phyloP scores from a whole-genome alignment of 192 early-diverging fungal genomes.

The Chytriomyces sp. region DNA sequence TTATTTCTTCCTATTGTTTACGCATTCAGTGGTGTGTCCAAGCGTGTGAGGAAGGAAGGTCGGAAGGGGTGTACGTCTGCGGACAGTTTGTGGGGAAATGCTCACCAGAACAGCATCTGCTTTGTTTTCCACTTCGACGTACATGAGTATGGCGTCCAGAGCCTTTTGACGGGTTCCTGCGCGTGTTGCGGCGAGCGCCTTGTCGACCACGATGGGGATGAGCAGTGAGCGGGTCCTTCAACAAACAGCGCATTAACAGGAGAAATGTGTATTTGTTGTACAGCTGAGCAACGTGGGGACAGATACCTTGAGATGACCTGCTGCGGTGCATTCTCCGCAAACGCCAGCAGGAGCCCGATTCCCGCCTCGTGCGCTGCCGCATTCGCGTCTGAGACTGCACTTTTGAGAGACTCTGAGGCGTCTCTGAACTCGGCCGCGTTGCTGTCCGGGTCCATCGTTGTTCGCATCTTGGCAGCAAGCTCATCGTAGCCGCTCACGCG shows the following conservation, averaged over 20 bases:
- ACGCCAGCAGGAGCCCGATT: conserved; percentile 72
- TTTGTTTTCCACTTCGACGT: conserved; percentile 80
- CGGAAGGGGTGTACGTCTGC: neutral
- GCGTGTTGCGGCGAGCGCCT: conserved; percentile 81
- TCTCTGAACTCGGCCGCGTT: conserved; percentile 67
- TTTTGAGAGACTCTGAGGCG: conserved; percentile 74
- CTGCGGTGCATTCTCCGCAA: conserved; percentile 75
- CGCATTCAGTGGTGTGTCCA: too few relatives aligned
- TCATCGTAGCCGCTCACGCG: conserved; percentile 83
- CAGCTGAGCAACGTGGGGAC: neutral
- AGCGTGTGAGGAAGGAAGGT: too few relatives aligned
- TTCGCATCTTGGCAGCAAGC: conserved; percentile 68
- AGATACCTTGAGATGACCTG: conserved; percentile 62
- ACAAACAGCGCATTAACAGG: neutral
- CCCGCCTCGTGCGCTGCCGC: conserved; percentile 89
- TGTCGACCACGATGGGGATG: conserved; percentile 79
- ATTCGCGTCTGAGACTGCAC: conserved; percentile 85
- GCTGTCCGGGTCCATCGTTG: conserved; percentile 63
- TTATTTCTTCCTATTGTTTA: conserved; percentile 79
- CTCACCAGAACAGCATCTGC: conserved; percentile 81
- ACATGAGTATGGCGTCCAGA: conserved; percentile 79
- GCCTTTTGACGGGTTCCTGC: conserved; percentile 77
- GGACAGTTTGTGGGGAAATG: neutral
- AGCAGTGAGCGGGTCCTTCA: conserved; percentile 68
- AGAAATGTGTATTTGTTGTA: neutral